A percentile compares a stretch with the other conserved stretches of the same genome.
Conservation (phyloP, 1,139 yeast species). For the Debaryomycetaceae sp. region DNA sequence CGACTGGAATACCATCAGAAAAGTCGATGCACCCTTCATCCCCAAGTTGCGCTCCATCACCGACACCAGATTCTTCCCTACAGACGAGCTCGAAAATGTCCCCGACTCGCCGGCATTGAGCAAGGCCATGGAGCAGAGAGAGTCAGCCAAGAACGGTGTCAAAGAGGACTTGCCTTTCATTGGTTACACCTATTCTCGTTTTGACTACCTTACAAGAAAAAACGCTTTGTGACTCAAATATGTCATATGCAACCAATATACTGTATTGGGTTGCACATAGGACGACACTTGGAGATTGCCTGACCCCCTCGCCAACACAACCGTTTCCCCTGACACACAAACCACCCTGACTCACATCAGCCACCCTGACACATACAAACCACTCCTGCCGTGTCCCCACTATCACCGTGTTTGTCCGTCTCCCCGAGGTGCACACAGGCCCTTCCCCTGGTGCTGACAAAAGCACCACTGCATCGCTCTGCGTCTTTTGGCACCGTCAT, state of each 20-base stretch:
- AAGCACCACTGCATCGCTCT: no score
- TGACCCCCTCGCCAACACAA: no score
- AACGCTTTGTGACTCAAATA: conserved; percentile 63
- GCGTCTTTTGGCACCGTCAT: no score
- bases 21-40: conserved; percentile 93
- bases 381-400: no score
- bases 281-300: no score
- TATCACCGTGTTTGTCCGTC: no score
- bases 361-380: no score
- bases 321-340: no score
- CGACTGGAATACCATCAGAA: conserved; percentile 91
- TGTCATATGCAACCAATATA: no score
- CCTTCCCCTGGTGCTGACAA: no score
- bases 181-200: conserved; percentile 93
- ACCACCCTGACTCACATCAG: no score
- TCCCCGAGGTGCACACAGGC: no score
- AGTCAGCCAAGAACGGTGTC: conserved; percentile 35
- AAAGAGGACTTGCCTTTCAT: conserved; percentile 93
- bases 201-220: conserved; percentile 85
- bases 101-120: conserved; percentile 89
- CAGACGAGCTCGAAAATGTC: conserved; percentile 92
- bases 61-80: conserved; percentile 96
- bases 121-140: conserved; percentile 64
- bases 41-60: conserved; percentile 65
- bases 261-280: background rate